Evolutionary conservation across 2,329 filamentous ascomycete species (phyloP).

Genomic region (Juglanconis oblonga): DNA sequence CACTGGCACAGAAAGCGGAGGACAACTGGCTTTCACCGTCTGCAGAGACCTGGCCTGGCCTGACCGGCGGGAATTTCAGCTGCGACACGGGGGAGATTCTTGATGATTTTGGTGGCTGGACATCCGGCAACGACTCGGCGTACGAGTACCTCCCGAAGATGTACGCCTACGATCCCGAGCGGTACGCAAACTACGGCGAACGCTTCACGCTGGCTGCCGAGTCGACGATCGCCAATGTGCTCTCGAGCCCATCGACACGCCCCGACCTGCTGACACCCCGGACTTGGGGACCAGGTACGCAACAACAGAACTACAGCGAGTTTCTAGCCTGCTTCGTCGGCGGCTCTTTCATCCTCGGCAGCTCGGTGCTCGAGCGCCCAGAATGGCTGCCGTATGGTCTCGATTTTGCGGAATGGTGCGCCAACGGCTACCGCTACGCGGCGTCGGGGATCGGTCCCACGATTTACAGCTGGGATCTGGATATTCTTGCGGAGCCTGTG

Average conservation of each 20-base stretch:
- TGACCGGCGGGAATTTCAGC: not conserved
- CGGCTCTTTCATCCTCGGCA: constrained; percentile 1
- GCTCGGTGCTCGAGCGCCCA: not conserved
- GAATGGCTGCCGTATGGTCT: not conserved
- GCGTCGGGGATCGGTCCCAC: not conserved
- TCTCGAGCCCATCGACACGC: constrained; percentile 2
- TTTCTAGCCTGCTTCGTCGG: constrained; percentile 2
- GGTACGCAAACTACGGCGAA: not conserved
- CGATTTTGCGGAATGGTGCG: not conserved
- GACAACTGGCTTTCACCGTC: not conserved
- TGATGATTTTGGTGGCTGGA: constrained; percentile 2
- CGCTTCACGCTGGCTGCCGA: not conserved
- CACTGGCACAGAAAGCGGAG: not conserved
- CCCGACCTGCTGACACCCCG: not conserved
- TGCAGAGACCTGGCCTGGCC: not conserved
- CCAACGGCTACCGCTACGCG: not conserved
- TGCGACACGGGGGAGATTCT: not conserved
- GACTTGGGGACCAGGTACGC: not conserved
- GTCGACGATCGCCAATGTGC: constrained; percentile 3
- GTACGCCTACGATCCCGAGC: constrained; percentile 6
- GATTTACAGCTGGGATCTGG: not conserved
- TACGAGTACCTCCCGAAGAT: constrained; percentile 9
- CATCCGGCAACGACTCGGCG: constrained; percentile 1
- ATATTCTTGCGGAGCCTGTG: not conserved
- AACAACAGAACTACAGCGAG: constrained; percentile 3